Evolutionary conservation across 805 yeast genomes (phyloP), one percentile per base, ranked within the genome.

Genomic region (Spathaspora hagerdaliae): DNA sequence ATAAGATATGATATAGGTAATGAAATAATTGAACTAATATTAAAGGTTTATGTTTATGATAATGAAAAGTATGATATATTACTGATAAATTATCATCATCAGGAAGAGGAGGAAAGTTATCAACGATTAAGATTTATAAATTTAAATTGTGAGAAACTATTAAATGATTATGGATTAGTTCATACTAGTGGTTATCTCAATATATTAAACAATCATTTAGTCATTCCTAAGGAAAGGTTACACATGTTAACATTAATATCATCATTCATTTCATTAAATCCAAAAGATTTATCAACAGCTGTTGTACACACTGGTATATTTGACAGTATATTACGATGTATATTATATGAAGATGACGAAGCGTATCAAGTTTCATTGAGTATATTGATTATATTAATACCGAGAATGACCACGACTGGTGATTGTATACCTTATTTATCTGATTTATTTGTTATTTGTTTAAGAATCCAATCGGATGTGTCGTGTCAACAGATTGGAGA

Each of bases 101-200:
- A 43, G 33, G 51, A 53, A 12, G 52, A 61, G n/a, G 76, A 69
- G 15, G 67, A 61, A 26, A 58, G 60, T 29, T 73, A 67, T 41
- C 88, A 82, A 55, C 60, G 83, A 12, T 52, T 64, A 12, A 59
- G 86, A 31, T 79, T 76, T 48, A 65, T 77, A 7, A 64, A 67
- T 36, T 59, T 59, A 44, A 81, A 80, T 53, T 69, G 78, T 42
- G 58, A 67, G 10, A 47, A 47, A 1, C 42, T 79, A 14, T 56
- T 82, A 10, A 52, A 58, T 1, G 67, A 64, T n/a, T 77, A 66
- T 60, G 82, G 77, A 1, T 52, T 60, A n/a, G 57, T 57, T 29
- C 54, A 69, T 34, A 65, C 79, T 1, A 52, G 48, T 36, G 53
- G 49, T 1, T 74, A 74, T 46, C 70, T 75, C 50, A 49, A 51